Evolutionary conservation across 2,329 filamentous ascomycete species (phyloP), one percentile per base, ranked within the genome.

Genomic region (Trichoderma asperellum): DNA sequence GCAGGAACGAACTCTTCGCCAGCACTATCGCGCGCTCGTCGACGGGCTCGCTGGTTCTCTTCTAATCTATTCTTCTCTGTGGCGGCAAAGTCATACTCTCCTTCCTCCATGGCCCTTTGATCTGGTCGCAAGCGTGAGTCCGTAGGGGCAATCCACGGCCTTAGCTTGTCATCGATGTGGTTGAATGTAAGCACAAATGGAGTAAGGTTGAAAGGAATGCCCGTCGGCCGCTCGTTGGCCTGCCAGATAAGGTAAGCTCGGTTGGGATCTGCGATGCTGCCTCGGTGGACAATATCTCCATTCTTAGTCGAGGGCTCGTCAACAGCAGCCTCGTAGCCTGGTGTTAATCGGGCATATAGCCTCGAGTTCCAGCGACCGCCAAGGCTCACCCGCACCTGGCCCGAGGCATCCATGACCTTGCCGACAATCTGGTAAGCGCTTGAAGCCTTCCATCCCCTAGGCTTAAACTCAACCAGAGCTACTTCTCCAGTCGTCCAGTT

Each of bases 311-410:
- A 63, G 24, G 87, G 80, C 80, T 88, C 88, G 63, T 88, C 89
- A 5, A 93, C 86, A 2, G 88, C 81, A 12, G 88, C 92, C 78
- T 98, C 94, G 77, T 91, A 97, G 5, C 95, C 96, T 0, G 95
- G 94, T 0, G 95, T 97, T 73, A 95, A 86, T 34, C 96, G 92
- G 6, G 95, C 96, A 78, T 97, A 99, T 69, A 99, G 90, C 81
- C 95, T 96, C 77, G 96, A 96, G 79, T 98, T 98, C 96, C 96
- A 99, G 43, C 94, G 90, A 1, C 96, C 96, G 52, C 95, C 96
- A 71, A 99, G 89, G 77, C 91, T 94, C 87, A 96, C 94, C 64
- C 92, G 89, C 10, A 96, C 92, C 43, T 89, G 88, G n/a, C 94
- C 94, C 58, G 89, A 84, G 5, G 87, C 84, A 75, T 96, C 94